Percentiles rank a stretch among this genome's conserved stretches.
Conservation (phyloP, 306 rosid species). For the Cucurbita ficifolia region DNA sequence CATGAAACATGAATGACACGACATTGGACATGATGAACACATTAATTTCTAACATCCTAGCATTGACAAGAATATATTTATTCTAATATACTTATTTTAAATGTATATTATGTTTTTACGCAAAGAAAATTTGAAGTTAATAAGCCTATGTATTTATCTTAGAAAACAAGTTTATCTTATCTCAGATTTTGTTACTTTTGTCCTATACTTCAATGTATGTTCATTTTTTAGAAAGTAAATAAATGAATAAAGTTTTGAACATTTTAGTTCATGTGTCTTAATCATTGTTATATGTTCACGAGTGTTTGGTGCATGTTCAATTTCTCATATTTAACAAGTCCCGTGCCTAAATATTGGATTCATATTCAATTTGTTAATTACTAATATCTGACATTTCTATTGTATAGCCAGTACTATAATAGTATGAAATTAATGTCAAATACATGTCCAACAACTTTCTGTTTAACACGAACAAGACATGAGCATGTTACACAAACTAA, state of each 20-base stretch:
- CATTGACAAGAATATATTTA: not conserved
- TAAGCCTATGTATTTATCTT: not conserved
- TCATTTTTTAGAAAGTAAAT: not conserved
- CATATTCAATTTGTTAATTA: not conserved
- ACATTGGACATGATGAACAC: not conserved
- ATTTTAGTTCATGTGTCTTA: not conserved
- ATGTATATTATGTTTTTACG: not conserved
- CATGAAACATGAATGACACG: not conserved
- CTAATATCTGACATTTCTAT: not conserved
- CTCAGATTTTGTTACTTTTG: not conserved
- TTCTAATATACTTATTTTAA: too few relatives aligned
- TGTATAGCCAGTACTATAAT: not conserved
- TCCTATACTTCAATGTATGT: not conserved
- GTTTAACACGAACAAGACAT: not conserved
- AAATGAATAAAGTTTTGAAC: not conserved
- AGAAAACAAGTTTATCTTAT: not conserved
- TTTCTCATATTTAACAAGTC: not conserved
- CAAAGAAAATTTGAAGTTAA: not conserved
- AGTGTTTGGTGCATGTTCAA: not conserved
- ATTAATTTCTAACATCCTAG: not conserved
- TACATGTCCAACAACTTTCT: too few relatives aligned
- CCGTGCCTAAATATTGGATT: not conserved
- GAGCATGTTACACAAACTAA: not conserved
- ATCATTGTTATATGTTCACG: not conserved
- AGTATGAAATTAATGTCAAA: not conserved